Conservation (phyloP, 1,139 yeast genomes). For the Suhomyces chickasaworum region DNA sequence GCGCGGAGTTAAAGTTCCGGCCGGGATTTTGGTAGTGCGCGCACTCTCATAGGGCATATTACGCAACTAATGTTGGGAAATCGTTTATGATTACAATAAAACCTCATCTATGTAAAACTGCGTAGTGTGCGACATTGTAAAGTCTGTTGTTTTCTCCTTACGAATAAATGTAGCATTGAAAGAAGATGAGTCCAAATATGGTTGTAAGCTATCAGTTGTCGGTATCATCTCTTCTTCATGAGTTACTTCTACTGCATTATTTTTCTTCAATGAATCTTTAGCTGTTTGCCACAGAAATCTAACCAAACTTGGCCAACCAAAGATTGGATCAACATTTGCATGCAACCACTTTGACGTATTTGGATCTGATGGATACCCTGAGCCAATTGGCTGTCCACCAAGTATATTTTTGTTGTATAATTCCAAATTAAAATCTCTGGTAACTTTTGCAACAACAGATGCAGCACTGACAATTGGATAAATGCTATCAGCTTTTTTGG, state of each 20-base stretch:
- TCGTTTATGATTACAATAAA: background rate
- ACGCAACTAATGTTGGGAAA: slow-evolving; percentile 1
- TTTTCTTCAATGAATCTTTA: slow-evolving; percentile 62
- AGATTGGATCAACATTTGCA: slow-evolving; percentile 61
- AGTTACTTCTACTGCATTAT: slow-evolving; percentile 46
- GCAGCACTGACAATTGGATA: slow-evolving; percentile 95
- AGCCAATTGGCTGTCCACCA: slow-evolving; percentile 57
- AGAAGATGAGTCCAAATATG: slow-evolving; percentile 22
- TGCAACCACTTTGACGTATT: slow-evolving; percentile 75
- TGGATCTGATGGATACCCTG: slow-evolving; percentile 96
- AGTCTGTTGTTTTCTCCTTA: background rate
- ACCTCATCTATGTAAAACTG: background rate
- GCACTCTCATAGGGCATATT: background rate
- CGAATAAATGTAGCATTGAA: background rate
- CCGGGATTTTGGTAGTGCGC: slow-evolving; percentile 5
- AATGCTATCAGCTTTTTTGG: slow-evolving; percentile 94
- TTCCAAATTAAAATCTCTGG: slow-evolving; percentile 75
- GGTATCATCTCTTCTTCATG: slow-evolving; percentile 38
- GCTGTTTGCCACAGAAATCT: slow-evolving; percentile 96
- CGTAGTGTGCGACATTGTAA: background rate
- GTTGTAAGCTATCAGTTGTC: slow-evolving; percentile 36
- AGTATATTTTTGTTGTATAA: slow-evolving; percentile 29
- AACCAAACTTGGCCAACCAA: slow-evolving; percentile 85
- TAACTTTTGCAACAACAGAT: slow-evolving; percentile 95
- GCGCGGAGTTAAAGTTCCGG: slow-evolving; percentile 26